These are phyloP conservation scores for Sphagnurus paluster DNA, from an alignment of 1,284 basidiomycete genomes.

Conservation along the genomic window DNA sequence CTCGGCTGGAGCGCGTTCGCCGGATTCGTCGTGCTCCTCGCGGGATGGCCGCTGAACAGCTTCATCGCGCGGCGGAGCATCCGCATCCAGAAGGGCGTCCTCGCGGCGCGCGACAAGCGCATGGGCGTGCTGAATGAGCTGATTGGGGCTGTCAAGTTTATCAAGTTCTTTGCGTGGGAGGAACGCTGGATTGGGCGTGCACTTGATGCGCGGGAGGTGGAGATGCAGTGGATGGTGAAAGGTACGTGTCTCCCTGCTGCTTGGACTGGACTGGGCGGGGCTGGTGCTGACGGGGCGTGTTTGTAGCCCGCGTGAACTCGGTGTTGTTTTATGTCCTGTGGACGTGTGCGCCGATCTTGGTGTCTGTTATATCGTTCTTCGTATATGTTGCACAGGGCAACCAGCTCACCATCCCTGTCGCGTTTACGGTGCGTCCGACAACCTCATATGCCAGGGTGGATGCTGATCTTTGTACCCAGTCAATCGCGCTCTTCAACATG, in stretches of 20 bases:
- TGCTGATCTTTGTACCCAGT: constrained; percentile 32
- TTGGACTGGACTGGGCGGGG: not conserved
- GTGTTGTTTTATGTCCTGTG: constrained; percentile 66
- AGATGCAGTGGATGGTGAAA: constrained; percentile 75
- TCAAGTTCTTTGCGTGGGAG: constrained; percentile 89
- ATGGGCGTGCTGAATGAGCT: constrained; percentile 88
- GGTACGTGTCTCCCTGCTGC: constrained; percentile 28
- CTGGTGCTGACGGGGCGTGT: constrained; percentile 6
- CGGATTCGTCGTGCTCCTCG: constrained; percentile 76
- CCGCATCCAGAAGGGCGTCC: constrained; percentile 72
- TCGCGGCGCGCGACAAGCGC: constrained; percentile 78
- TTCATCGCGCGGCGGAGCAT: constrained; percentile 60
- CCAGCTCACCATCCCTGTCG: constrained; percentile 61
- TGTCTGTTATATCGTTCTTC: constrained; percentile 71
- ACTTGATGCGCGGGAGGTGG: constrained; percentile 56
- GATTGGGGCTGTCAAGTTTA: constrained; percentile 79
- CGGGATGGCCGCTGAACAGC: constrained; percentile 77
- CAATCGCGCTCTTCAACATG: constrained; percentile 74
- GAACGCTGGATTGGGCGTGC: constrained; percentile 67
- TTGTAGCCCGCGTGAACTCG: constrained; percentile 62
- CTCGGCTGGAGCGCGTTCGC: constrained; percentile 85
- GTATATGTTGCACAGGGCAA: constrained; percentile 64
- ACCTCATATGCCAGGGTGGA: constrained; percentile 2
- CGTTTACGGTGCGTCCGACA: constrained; percentile 64
- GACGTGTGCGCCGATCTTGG: constrained; percentile 64